Evolutionary conservation across 1,139 yeast species (phyloP).

Genomic region (Sugiyamaella pinicola): DNA sequence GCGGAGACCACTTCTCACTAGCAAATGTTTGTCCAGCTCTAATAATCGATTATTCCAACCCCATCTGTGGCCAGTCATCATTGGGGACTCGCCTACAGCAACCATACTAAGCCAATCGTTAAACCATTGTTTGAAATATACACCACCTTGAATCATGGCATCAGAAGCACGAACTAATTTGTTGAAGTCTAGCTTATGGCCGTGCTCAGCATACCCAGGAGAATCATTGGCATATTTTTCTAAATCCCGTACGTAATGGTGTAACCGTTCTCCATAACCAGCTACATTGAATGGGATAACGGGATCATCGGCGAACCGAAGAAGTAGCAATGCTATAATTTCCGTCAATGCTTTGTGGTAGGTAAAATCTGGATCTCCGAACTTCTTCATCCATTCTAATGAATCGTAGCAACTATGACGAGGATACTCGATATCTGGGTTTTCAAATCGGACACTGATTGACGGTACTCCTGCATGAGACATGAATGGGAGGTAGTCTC

Average conservation of each 20-base stretch:
- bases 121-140: constrained; percentile 49
- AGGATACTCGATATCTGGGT: constrained; percentile 48
- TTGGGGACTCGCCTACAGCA: constrained; percentile 59
- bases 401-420: constrained; percentile 67
- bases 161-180: constrained; percentile 34
- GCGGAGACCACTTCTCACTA: constrained; percentile 50
- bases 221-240: constrained; percentile 45
- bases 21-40: constrained; percentile 57
- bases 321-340: constrained; percentile 54
- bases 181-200: constrained; percentile 28
- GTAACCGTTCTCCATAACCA: constrained; percentile 52
- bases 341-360: constrained; percentile 63
- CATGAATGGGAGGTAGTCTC: constrained; percentile 71
- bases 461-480: constrained; percentile 70
- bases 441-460: constrained; percentile 55
- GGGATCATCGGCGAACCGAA: constrained; percentile 71
- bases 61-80: constrained; percentile 71
- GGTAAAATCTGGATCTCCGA: constrained; percentile 58
- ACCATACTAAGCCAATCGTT: constrained; percentile 57
- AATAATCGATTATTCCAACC: constrained; percentile 74
- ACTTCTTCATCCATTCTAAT: constrained; percentile 55
- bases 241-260: constrained; percentile 53
- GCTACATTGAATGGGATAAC: constrained; percentile 68
- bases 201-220: constrained; percentile 8
- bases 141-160: constrained; percentile 33